phyloP scores from a whole-genome alignment of 129 eudicot genomes.

The Erigeron canadensis region DNA sequence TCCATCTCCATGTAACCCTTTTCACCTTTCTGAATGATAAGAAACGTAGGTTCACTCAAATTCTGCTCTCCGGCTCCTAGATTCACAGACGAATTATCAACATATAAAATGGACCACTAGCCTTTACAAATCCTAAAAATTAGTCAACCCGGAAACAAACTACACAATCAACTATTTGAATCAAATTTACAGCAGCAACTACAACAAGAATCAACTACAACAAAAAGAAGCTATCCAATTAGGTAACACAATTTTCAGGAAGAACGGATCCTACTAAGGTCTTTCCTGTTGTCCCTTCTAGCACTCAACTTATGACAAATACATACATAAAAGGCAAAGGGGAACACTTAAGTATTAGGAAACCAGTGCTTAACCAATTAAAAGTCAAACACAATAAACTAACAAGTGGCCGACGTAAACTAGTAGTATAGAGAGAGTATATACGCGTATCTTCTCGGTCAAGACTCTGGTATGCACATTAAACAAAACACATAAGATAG shows the following conservation, averaged over 20 bases:
- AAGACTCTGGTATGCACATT: constrained; percentile 27
- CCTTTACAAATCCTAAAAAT: background rate
- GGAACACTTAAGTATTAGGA: constrained; percentile 15
- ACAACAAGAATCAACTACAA: constrained; percentile 6
- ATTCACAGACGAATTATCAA: constrained; percentile 30
- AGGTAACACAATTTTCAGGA: background rate
- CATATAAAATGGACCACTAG: constrained; percentile 9
- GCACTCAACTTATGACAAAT: constrained; percentile 27
- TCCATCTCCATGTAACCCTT: constrained; percentile 53
- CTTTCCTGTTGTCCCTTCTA: constrained; percentile 24
- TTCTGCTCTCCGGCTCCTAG: constrained; percentile 28
- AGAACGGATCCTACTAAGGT: background rate
- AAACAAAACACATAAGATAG: constrained; percentile 25
- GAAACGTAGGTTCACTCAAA: constrained; percentile 31
- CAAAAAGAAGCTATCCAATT: background rate
- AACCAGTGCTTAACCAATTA: constrained; percentile 24
- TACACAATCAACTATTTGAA: background rate
- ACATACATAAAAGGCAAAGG: constrained; percentile 11
- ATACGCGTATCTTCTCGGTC: constrained; percentile 37
- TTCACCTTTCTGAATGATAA: constrained; percentile 40
- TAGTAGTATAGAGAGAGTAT: background rate
- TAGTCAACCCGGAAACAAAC: background rate
- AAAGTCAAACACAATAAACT: constrained; percentile 35
- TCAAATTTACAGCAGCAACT: constrained; percentile 6
- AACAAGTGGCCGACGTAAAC: constrained; percentile 24